Evolutionary conservation across 352 stramenopile species (phyloP), one percentile per base, ranked within the genome.

Genomic region (Phytopythium kandeliae): DNA sequence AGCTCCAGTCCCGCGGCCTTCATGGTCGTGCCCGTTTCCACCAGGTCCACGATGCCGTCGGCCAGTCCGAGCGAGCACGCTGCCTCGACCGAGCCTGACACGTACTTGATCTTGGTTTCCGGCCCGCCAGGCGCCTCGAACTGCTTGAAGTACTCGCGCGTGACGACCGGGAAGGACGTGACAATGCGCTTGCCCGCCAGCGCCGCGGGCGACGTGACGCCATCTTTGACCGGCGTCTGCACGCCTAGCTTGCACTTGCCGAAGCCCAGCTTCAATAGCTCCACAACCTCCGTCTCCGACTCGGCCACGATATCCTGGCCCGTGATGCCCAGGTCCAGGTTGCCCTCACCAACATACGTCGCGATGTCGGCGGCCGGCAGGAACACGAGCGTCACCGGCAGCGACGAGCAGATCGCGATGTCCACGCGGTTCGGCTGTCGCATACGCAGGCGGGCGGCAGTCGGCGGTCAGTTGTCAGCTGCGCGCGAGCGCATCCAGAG

Each of bases 1-100:
- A 99, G 72, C 69, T 98, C 95, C 34, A 99, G 67, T 2, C 96
- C 96, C 21, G 96, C 96, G 26, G 96, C 96, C 62, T 92, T 96
- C 96, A 99, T 99, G 25, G 97, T 99, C 33, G 97, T 99, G 26
- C 97, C 97, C 12, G 96, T 99, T 74, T 99, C 97, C 15, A 99
- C 96, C 25, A 99, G 78, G 82, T 99, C 97, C 26, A 99, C 96
- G 55, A 99, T 97, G 41, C 93, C 97, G 68, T 99, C 97, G 15
- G 96, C 97, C 33, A 99, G 63, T 9, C 97, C 97, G n/a, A 99
- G 79, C 12, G 92, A 92, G 58, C 96, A 99, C 9, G 96, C 95
- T 1, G 96, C 96, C 63, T 99, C 97, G 24, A 99, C 97, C 16
- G 92, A 98, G n/a, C 97, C 97, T 0, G 92, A 98, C 28, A 99